Base-by-base conservation (phyloP, 129 eudicot genomes). In the Arctium minus region DNA sequence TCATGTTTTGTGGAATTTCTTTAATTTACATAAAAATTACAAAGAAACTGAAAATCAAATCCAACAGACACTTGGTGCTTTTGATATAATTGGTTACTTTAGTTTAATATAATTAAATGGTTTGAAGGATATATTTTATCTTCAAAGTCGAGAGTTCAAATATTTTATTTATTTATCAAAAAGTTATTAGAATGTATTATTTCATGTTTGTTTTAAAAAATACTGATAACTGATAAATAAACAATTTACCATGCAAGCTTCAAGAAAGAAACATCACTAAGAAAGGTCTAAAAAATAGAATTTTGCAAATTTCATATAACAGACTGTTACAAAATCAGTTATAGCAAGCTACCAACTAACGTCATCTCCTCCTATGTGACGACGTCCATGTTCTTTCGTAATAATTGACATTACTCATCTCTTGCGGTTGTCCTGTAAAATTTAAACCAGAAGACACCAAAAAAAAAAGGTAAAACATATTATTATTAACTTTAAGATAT, bases 361-460 rank as follows among this genome's bases (percentile, higher is more conserved):
- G 39, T 60, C 83, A 78, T 60, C 27, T 22, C 27, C 83, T 71
- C 36, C 65, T 70, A 72, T 35, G 77, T 4, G 27, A 22, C 27
- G 75, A 46, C 65, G 33, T 44, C 71, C 33, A 11, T 78, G 79
- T 71, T 77, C 73, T 83, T 83, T 48, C 73, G 18, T 70, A 17
- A 50, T 67, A 7, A 32, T 44, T 70, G 68, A 46, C 4, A 18
- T 40, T n/a, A n/a, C 12, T 39, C 35, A 76, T 27, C 64, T 77
- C 86, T 77, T 77, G 79, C 50, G 72, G 73, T 38, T 13, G 38
- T 65, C 75, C 70, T 82, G 37, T 17, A 74, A 74, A 22, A 40
- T 74, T 9, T 60, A 12, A 53, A 60, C 15, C 9, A 62, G 17
- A 9, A 71, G 0, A 6, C 38, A 0, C 2, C 6, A 15, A 13